phyloP scores from a whole-genome alignment of 75 land plant genomes.

The Cupressus sempervirens region DNA sequence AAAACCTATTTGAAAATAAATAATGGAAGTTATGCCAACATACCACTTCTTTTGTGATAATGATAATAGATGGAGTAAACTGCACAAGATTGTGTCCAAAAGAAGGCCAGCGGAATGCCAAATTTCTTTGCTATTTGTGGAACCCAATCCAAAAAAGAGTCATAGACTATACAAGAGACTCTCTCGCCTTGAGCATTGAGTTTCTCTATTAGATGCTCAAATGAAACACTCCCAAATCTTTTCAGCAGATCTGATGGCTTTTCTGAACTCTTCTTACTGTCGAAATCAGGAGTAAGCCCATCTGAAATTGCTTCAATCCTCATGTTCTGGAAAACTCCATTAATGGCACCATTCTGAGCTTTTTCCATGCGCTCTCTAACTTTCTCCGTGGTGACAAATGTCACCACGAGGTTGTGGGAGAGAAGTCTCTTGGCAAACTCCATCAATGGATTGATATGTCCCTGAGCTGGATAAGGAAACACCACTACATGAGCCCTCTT shows the following conservation, averaged over 20 bases:
- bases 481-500: no score
- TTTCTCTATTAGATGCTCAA: neutral
- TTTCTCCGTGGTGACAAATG: slow-evolving; percentile 41
- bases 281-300: neutral
- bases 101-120: slow-evolving; percentile 38
- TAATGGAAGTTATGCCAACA: neutral
- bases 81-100: slow-evolving; percentile 63
- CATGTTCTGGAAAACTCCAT: neutral
- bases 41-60: neutral
- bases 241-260: neutral
- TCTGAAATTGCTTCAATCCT: neutral
- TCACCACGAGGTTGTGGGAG: neutral
- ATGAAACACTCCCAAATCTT: neutral
- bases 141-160: no score
- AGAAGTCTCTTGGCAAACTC: no score
- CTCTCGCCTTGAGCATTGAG: no score
- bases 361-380: slow-evolving; percentile 14
- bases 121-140: neutral
- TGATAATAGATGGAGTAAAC: slow-evolving; percentile 30
- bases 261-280: neutral
- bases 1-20: neutral
- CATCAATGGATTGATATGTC: no score
- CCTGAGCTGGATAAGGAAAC: no score
- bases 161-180: no score
- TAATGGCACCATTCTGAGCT: neutral